Base-by-base conservation (phyloP, 257 asterid species). In the Capsicum chinense region DNA sequence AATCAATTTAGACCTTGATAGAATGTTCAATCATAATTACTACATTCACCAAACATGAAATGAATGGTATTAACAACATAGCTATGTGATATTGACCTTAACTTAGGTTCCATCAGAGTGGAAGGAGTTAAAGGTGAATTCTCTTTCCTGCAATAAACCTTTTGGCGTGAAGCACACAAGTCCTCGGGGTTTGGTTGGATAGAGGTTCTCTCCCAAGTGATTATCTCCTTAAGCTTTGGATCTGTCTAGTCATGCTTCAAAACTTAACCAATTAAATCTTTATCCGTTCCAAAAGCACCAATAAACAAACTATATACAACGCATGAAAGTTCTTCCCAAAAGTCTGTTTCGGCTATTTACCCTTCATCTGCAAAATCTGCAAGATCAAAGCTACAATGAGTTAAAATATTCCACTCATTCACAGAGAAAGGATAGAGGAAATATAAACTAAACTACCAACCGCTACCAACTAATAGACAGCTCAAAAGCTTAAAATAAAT, bases 311-410 rank as follows among this genome's bases (percentile, higher is more conserved):
- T 92, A 87, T 94, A 93, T 70, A 96, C 90, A 58, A 98, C 98
- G 89, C 99, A 96, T n/a, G 95, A 86, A 80, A 96, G 93, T 89
- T 96, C 99, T 89, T 92, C 97, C 99, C 99, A 96, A 88, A 91
- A 16, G 33, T 26, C 33, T 26, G 33, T 26, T 26, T 26, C 1
- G 33, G 33, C 33, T 26, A 26, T 26, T 26, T 26, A 1, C 1
- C 33, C 33, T 26, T 1, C 33, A 26, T 26, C 33, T 26, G 33
- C 33, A 26, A 26, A 26, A 26, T 26, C 33, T 26, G 33, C 33
- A 26, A 26, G 33, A 26, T 26, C 33, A 26, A 26, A 26, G 33
- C 33, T 26, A 26, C 33, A 26, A 26, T 26, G 33, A 26, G 33
- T 26, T 26, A 26, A 26, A 26, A 26, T 26, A 26, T 26, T 26